Base-by-base conservation (phyloP, 1,284 basidiomycete genomes). In the Ceratobasidium sp. region DNA sequence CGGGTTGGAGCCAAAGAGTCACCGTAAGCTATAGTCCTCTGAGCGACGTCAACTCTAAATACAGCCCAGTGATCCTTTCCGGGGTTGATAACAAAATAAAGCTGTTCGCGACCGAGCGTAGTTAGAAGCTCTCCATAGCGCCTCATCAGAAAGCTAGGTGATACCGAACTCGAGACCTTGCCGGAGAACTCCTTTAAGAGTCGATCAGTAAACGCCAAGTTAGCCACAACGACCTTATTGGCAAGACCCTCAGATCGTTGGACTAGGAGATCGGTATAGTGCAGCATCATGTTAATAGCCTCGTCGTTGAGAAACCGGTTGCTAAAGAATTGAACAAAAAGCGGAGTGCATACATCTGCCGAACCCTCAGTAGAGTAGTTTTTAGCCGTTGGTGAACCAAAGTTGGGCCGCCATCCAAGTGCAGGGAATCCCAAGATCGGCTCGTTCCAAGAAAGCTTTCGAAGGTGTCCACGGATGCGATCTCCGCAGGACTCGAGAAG, bases 221-320 rank as follows among this genome's bases (percentile, higher is more conserved):
- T 26, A 23, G 40, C 64, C 7, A 65, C n/a, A 42, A 65, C 42
- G 46, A 42, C n/a, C 33, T 13, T 13, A 44, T 42, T 44, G 40
- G 40, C 40, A 13, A 65, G 42, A n/a, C 13, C 12, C 44, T 42
- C 42, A 23, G 26, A 2, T 10, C 64, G 64, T 23, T 46, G 64
- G n/a, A 65, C 64, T n/a, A 5, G 64, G 13, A 46, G n/a, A 13
- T 42, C 33, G 2, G 33, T 3, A 20, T n/a, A 65, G 40, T 65
- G 64, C n/a, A 65, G 64, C 64, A 65, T 65, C 64, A 65, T 65
- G n/a, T 65, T 65, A 5, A 65, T 65, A 46, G 40, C 64, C n/a
- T 65, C 64, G 64, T 46, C 64, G 38, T 65, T 65, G 7, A 65
- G 23, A 26, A 65, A 65, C 28, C 44, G 12, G n/a, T 46, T 23